These are phyloP conservation scores for Cladosporium colombiae DNA, from an alignment of 2,329 filamentous ascomycete genomes.

Conservation along the genomic window DNA sequence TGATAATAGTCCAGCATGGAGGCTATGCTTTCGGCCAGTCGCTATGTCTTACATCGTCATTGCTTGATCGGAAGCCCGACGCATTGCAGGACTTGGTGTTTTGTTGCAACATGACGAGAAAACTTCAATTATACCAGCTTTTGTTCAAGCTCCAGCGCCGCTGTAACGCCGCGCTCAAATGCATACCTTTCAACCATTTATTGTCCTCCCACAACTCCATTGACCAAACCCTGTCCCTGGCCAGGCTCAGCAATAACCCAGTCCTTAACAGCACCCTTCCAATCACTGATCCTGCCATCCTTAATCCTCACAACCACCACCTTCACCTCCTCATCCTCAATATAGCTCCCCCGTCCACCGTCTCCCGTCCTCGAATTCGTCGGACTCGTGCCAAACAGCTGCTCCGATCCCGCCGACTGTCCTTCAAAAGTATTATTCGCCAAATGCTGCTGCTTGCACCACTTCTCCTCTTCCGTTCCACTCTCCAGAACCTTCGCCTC, in stretches of 20 bases:
- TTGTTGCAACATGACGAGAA: neutral
- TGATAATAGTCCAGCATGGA: neutral
- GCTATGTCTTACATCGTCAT: neutral
- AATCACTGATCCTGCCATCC: slow-evolving; percentile 87
- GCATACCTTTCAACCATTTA: neutral
- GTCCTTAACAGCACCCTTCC: slow-evolving; percentile 90
- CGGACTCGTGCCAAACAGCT: slow-evolving; percentile 29
- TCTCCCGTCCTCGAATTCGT: slow-evolving; percentile 39
- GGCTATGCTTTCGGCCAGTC: neutral
- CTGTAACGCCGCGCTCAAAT: slow-evolving; percentile 13
- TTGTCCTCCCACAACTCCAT: slow-evolving; percentile 11
- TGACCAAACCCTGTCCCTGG: slow-evolving; percentile 2
- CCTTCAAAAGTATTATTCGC: slow-evolving; percentile 74
- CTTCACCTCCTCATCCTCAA: slow-evolving; percentile 78
- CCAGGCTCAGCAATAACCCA: slow-evolving; percentile 49
- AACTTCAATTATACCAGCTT: neutral
- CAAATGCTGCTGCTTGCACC: slow-evolving; percentile 79
- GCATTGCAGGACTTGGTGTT: neutral
- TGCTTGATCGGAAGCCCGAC: neutral
- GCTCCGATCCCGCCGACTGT: slow-evolving; percentile 16
- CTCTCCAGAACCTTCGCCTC: slow-evolving; percentile 70
- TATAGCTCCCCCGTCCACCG: slow-evolving; percentile 63
- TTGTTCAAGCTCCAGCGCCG: neutral
- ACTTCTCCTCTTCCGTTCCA: slow-evolving; percentile 79
- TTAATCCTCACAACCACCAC: slow-evolving; percentile 84